These are phyloP conservation scores for Yamadazyma triangularis DNA, from an alignment of 1,139 yeast genomes.

Conservation along the genomic window DNA sequence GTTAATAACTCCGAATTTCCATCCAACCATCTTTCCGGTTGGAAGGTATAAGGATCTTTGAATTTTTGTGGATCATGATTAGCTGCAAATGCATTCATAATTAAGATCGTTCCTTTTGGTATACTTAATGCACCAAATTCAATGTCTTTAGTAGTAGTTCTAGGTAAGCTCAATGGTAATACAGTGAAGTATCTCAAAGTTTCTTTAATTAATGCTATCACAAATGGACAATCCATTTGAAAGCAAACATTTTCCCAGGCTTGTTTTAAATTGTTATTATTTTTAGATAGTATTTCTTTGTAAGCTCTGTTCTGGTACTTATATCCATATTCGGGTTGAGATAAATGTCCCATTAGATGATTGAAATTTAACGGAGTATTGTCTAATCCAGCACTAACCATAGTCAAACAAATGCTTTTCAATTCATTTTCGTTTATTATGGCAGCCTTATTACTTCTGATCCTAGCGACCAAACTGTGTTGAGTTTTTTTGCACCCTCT, in stretches of 20 bases:
- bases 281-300: conserved; percentile 24
- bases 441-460: background rate
- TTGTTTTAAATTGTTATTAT: conserved; percentile 21
- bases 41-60: conserved; percentile 46
- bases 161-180: conserved; percentile 62
- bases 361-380: conserved; percentile 64
- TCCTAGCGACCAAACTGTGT: background rate
- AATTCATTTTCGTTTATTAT: conserved; percentile 33
- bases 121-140: conserved; percentile 32
- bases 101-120: conserved; percentile 52
- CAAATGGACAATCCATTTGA: conserved; percentile 39
- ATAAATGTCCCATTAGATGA: conserved; percentile 58
- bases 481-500: conserved; percentile 12
- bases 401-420: conserved; percentile 62
- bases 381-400: conserved; percentile 79
- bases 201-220: conserved; percentile 59
- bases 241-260: conserved; percentile 48
- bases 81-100: conserved; percentile 69
- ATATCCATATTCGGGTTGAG: conserved; percentile 43
- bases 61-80: conserved; percentile 56
- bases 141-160: conserved; percentile 52
- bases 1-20: conserved; percentile 13
- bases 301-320: conserved; percentile 41
- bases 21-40: conserved; percentile 58
- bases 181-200: conserved; percentile 61